Conservation (phyloP, 2,329 filamentous ascomycete species). For the Fusarium tanahbumbuense region DNA sequence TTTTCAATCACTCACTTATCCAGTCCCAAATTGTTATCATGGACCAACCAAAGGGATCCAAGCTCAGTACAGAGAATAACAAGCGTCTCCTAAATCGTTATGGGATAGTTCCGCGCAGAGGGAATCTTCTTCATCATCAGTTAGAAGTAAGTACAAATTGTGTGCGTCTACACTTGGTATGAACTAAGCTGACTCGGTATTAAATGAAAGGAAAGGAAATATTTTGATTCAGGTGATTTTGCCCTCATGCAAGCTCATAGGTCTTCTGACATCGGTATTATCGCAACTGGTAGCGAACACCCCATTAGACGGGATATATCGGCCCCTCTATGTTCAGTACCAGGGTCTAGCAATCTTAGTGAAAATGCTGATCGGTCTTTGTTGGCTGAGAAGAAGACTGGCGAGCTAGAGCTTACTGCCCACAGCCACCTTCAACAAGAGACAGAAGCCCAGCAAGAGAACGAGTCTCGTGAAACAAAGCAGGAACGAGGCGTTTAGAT, state of each 20-base stretch:
- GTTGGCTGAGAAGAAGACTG: neutral
- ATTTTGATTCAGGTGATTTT: conserved; percentile 41
- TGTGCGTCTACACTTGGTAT: neutral
- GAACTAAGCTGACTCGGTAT: neutral
- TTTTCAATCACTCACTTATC: neutral
- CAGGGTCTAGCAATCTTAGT: conserved; percentile 31
- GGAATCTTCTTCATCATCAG: conserved; percentile 33
- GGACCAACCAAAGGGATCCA: neutral
- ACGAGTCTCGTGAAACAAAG: neutral
- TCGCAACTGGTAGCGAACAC: conserved; percentile 33
- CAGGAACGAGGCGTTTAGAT: neutral
- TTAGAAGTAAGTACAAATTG: conserved; percentile 17
- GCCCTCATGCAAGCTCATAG: conserved; percentile 33
- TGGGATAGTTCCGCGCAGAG: conserved; percentile 22
- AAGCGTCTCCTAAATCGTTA: conserved; percentile 1
- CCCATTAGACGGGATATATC: conserved; percentile 29
- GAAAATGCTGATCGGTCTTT: neutral
- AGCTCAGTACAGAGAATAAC: neutral
- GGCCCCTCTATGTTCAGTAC: conserved; percentile 21
- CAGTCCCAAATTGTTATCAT: neutral
- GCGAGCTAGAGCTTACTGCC: neutral
- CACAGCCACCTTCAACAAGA: conserved; percentile 15
- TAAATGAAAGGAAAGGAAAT: conserved; percentile 19
- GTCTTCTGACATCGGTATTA: conserved; percentile 29
- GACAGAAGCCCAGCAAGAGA: neutral